Percentiles rank a stretch among this genome's conserved stretches.
phyloP scores from a whole-genome alignment of 345 rosid genomes.

The Psidium guajava region DNA sequence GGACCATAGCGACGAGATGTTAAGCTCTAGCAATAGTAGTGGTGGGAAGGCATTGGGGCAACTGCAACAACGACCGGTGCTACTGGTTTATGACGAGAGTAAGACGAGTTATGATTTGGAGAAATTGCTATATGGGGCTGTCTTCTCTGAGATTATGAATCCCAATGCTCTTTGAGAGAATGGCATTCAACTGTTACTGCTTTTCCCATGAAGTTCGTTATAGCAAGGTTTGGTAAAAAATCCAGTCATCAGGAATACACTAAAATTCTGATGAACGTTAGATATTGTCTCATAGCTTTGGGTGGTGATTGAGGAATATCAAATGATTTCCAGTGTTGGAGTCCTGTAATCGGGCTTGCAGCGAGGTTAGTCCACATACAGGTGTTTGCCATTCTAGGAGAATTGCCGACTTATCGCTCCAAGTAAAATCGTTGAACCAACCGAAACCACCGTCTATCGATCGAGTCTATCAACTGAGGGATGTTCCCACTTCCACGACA shows the following conservation, averaged over 20 bases:
- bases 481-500: neutral
- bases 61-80: neutral
- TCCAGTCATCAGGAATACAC: neutral
- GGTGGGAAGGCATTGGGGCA: neutral
- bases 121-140: neutral
- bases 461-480: neutral
- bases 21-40: neutral
- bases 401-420: neutral
- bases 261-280: neutral
- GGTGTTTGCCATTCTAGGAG: neutral
- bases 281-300: neutral
- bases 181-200: neutral
- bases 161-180: slow-evolving; percentile 3
- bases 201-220: neutral
- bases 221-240: neutral
- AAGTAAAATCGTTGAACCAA: neutral
- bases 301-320: neutral
- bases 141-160: slow-evolving; percentile 13
- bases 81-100: neutral
- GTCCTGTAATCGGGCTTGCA: neutral
- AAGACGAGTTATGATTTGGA: neutral
- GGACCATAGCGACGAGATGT: neutral
- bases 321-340: neutral
- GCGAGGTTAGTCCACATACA: neutral
- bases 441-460: accelerated